Base-by-base conservation (phyloP, 768 basidiomycete genomes). In the Panus rudis region DNA sequence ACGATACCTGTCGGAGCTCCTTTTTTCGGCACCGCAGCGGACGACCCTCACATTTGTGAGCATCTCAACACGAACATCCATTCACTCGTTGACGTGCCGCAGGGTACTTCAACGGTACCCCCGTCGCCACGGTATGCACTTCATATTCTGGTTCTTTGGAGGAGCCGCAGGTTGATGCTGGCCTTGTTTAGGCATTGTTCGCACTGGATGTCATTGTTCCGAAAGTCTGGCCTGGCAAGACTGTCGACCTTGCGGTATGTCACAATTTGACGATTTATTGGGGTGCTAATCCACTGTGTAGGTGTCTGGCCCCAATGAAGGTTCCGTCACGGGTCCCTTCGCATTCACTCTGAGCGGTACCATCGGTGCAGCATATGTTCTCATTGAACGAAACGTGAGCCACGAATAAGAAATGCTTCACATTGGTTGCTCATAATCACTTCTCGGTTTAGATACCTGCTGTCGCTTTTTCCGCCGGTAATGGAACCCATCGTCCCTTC, bases 51-150 rank as follows among this genome's bases (percentile, higher is more conserved):
- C 30, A 34, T 61, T 3, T 60, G 61, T 63, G 43, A 46, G 58
- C n/a, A n/a, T n/a, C n/a, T n/a, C 23, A 14, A 4, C 7, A 25
- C 3, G 12, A 4, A 50, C 4, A 24, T 48, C 20, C 44, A 14
- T 2, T 16, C 31, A 14, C 33, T 11, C 24, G 6, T n/a, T n/a
- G n/a, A n/a, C n/a, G n/a, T n/a, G n/a, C 24, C 20, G 6, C 32
- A 59, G 61, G 54, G 43, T 62, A 62, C 39, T 59, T 62, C 49
- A 62, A 62, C 40, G 61, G 58, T 20, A 62, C 61, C 2, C 61
- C 61, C 14, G 56, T 56, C 31, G 61, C 61, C 8, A 39, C 56
- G 25, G 59, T 54, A 20, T 24, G 50, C 23, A 35, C 25, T 20
- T 6, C n/a, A 21, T n/a, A 26, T 12, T 17, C 16, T 26, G 24